These are phyloP conservation scores for Xylaria sp. DNA, from an alignment of 2,329 filamentous ascomycete species.

Conservation along the genomic window DNA sequence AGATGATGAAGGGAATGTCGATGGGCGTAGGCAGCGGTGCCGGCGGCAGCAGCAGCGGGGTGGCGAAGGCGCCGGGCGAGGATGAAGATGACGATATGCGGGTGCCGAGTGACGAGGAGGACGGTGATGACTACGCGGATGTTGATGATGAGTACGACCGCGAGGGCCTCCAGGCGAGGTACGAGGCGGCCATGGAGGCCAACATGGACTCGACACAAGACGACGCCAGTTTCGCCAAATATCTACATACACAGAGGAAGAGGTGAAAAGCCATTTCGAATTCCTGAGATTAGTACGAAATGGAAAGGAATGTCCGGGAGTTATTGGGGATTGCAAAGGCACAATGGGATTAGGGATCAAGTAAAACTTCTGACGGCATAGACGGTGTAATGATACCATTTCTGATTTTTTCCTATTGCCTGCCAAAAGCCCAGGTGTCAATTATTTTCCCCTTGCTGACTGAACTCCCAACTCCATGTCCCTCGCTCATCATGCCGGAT, in stretches of 20 bases:
- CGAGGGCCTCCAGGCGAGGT: slow-evolving; percentile 72
- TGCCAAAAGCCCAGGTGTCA: slow-evolving; percentile 2
- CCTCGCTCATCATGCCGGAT: not conserved
- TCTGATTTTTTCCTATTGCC: slow-evolving; percentile 18
- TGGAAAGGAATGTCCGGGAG: not conserved
- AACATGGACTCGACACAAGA: slow-evolving; percentile 54
- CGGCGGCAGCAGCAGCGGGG: slow-evolving; percentile 38
- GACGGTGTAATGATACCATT: slow-evolving; percentile 30
- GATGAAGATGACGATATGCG: slow-evolving; percentile 58
- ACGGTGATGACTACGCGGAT: slow-evolving; percentile 62
- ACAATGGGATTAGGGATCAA: slow-evolving; percentile 3
- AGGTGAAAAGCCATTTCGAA: slow-evolving; percentile 4
- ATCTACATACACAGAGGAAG: slow-evolving; percentile 50
- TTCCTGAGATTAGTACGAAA: not conserved
- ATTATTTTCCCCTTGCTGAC: not conserved
- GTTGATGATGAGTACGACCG: slow-evolving; percentile 63
- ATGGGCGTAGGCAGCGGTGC: slow-evolving; percentile 38
- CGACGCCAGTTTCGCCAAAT: slow-evolving; percentile 66
- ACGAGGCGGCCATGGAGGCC: slow-evolving; percentile 72
- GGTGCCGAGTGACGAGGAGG: slow-evolving; percentile 57
- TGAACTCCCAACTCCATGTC: slow-evolving; percentile 27
- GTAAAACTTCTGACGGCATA: slow-evolving; percentile 10
- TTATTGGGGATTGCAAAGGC: not conserved
- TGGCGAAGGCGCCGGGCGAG: slow-evolving; percentile 50
- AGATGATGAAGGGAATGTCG: slow-evolving; percentile 92